Percentiles rank a stretch among this genome's conserved stretches.
Conservation (phyloP, 2,329 filamentous ascomycete genomes). For the Talaromyces sp. region DNA sequence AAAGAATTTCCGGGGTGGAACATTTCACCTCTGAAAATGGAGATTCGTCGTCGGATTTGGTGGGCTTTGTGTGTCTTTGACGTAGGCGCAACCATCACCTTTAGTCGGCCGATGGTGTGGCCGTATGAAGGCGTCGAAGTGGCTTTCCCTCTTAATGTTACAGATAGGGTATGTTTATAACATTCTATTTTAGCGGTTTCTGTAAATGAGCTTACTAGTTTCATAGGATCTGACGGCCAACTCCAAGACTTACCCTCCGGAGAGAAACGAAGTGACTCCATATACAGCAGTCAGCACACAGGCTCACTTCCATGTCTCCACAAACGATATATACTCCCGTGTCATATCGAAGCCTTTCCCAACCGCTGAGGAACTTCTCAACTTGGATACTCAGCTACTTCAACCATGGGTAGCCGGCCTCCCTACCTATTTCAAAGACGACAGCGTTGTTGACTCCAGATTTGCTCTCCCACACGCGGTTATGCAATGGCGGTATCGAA, state of each 20-base stretch:
- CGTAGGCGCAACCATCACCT: conserved; percentile 46
- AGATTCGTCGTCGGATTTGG: conserved; percentile 37
- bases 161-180: conserved; percentile 28
- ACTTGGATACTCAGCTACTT: conserved; percentile 34
- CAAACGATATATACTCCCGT: conserved; percentile 40
- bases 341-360: conserved; percentile 40
- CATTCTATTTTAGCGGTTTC: background rate
- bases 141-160: conserved; percentile 40
- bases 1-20: conserved; percentile 46
- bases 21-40: conserved; percentile 37
- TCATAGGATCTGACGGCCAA: conserved; percentile 28
- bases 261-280: conserved; percentile 34
- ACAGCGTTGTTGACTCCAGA: conserved; percentile 27
- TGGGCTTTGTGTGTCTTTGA: conserved; percentile 44
- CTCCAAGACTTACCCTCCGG: conserved; percentile 31
- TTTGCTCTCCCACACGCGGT: conserved; percentile 34
- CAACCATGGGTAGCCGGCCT: conserved; percentile 38
- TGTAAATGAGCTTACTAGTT: conserved; percentile 5
- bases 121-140: conserved; percentile 42
- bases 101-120: conserved; percentile 44
- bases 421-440: conserved; percentile 37
- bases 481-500: conserved; percentile 40
- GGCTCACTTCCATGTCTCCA: conserved; percentile 37
- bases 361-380: conserved; percentile 36
- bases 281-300: conserved; percentile 41